Evolutionary conservation across 768 basidiomycete genomes (phyloP).

Genomic region (Xanthoconium stramineum): DNA sequence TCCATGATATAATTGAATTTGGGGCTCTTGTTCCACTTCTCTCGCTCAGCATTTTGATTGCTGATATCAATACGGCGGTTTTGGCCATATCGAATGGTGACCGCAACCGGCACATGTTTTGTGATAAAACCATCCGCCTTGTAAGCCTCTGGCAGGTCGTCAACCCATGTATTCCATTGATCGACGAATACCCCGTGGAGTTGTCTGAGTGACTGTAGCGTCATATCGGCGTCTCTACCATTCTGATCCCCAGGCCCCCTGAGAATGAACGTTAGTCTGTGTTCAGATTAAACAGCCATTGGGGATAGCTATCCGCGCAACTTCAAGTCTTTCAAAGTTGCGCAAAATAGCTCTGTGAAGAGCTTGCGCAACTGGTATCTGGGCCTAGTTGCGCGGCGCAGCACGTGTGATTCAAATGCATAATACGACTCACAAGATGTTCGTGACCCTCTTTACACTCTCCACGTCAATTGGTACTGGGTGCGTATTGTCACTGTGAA

Average conservation of each 20-base stretch:
- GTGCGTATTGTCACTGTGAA: neutral
- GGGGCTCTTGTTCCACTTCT: neutral
- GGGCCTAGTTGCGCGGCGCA: no score
- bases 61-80: neutral
- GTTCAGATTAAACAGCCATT: no score
- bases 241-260: no score
- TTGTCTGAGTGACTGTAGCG: neutral
- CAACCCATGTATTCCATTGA: neutral
- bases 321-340: no score
- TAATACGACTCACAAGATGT: no score
- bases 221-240: no score
- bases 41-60: no score
- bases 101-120: neutral
- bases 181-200: neutral
- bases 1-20: neutral
- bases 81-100: neutral
- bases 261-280: no score
- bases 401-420: no score
- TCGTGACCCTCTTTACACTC: neutral
- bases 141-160: neutral
- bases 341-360: no score
- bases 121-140: neutral
- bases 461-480: neutral
- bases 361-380: no score
- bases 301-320: no score